A percentile compares a stretch with the other conserved stretches of the same genome.
Conservation (phyloP, 345 rosid genomes). For the Nephelium lappaceum region DNA sequence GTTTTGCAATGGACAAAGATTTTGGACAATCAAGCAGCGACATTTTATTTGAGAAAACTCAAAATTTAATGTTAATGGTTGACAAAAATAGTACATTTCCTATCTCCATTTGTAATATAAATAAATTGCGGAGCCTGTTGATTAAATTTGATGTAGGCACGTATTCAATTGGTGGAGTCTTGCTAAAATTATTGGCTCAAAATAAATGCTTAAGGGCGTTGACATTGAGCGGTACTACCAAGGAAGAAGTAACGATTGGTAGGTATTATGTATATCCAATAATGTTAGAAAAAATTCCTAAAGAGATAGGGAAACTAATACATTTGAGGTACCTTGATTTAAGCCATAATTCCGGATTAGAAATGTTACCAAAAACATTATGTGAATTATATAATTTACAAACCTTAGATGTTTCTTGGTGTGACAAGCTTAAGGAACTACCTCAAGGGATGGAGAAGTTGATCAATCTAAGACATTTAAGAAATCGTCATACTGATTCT, state of each 20-base stretch:
- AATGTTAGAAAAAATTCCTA: slow-evolving; percentile 18
- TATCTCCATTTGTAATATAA: background rate
- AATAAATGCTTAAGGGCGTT: too few species aligned
- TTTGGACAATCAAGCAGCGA: background rate
- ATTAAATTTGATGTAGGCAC: background rate
- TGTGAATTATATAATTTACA: slow-evolving; percentile 24
- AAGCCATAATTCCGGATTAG: slow-evolving; percentile 2
- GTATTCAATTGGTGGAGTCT: too few species aligned
- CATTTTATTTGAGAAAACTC: background rate
- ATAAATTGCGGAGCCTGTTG: too few species aligned
- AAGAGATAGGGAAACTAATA: slow-evolving; percentile 13
- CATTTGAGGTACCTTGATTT: slow-evolving; percentile 28
- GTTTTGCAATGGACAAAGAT: background rate
- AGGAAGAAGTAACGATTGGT: background rate
- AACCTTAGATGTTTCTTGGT: background rate
- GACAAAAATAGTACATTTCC: background rate
- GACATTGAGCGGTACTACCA: background rate
- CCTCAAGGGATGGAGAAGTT: slow-evolving; percentile 24
- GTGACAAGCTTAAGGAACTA: background rate
- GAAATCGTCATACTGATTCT: background rate
- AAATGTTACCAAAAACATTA: slow-evolving; percentile 20
- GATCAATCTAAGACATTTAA: slow-evolving; percentile 16
- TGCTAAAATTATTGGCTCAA: too few species aligned
- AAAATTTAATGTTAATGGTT: slow-evolving; percentile 18
- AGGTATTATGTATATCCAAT: background rate